phyloP scores from a whole-genome alignment of 176 grass and related monocot species.

The sorghum (Sorghum bicolor) region DNA sequence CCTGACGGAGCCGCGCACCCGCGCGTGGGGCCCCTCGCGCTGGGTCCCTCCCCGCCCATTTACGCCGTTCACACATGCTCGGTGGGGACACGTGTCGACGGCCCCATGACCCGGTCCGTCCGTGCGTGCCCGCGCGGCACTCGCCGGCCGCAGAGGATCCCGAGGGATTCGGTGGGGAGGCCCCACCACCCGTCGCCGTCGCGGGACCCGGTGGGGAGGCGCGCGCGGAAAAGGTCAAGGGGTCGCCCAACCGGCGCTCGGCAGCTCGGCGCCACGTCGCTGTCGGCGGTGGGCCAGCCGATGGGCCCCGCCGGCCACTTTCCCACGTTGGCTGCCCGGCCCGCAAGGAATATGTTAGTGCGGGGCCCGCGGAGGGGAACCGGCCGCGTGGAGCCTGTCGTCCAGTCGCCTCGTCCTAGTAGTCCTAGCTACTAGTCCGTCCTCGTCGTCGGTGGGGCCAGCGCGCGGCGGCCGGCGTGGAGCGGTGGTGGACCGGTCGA shows the following conservation, averaged over 20 bases:
- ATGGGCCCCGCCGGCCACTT: not conserved
- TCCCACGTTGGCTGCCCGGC: constrained; percentile 3
- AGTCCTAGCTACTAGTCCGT: no score
- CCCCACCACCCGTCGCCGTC: not conserved
- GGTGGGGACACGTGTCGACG: constrained; percentile 24
- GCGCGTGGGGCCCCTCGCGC: no score
- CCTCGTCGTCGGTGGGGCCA: no score
- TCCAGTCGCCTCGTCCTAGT: no score
- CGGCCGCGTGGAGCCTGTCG: constrained; percentile 12
- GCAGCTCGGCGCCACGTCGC: constrained; percentile 37
- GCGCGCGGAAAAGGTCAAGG: constrained; percentile 16
- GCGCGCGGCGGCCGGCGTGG: not conserved
- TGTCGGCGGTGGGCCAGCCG: not conserved
- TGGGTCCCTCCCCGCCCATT: constrained; percentile 13
- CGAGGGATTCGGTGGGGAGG: constrained; percentile 30
- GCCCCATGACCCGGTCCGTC: no score
- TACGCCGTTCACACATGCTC: not conserved
- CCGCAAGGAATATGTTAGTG: not conserved
- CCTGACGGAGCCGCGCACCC: constrained; percentile 26
- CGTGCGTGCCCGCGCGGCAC: no score
- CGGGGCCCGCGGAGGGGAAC: not conserved
- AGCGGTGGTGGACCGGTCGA: no score
- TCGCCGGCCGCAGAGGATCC: constrained; percentile 16
- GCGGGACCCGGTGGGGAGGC: constrained; percentile 23
- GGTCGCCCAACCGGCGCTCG: constrained; percentile 19